Evolutionary conservation across 768 basidiomycete genomes (phyloP), one percentile per base, ranked within the genome.

Genomic region (Suillus bovinus): DNA sequence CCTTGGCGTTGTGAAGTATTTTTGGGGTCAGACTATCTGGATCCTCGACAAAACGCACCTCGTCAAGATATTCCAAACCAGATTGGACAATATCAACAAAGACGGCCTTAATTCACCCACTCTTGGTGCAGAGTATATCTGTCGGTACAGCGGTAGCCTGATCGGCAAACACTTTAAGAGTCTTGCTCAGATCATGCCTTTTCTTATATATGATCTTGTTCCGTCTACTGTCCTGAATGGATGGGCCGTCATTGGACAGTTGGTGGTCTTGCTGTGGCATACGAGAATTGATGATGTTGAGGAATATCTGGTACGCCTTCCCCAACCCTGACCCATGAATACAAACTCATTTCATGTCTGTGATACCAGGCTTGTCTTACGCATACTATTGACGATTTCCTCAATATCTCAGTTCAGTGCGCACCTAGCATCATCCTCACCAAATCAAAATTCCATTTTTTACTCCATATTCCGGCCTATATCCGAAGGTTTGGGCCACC

Each of bases 201-300:
- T 67, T 50, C 58, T 72, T 0, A 61, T 77, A 0, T 71, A 79
- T 17, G 72, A 78, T 33, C 69, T 82, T 8, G 68, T 75, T 0
- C 64, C 69, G 7, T 4, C 39, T 0, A 36, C 8, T 8, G 68
- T 72, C 1, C 74, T 79, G 22, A 11, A 59, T 8, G 63, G 76
- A 0, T 77, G 73, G 44, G 72, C 71, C 11, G 68, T 76, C 0
- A 66, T 78, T 17, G 78, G 78, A 0, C 68, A 73, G 13, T 69
- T 82, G 0, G 54, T 71, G 0, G 75, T 79, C 0, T 68, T 82
- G 0, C 67, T 83, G 0, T 84, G 82, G 82, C 64, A 79, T 11
- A 72, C 73, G 0, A 72, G 75, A 63, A 82, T 83, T n/a, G 50
- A 63, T 0, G 65, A 82, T 53, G 66, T 71, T 17, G 69, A 77